Evolutionary conservation across 306 rosid species (phyloP).

Genomic region (Bauhinia variegata): DNA sequence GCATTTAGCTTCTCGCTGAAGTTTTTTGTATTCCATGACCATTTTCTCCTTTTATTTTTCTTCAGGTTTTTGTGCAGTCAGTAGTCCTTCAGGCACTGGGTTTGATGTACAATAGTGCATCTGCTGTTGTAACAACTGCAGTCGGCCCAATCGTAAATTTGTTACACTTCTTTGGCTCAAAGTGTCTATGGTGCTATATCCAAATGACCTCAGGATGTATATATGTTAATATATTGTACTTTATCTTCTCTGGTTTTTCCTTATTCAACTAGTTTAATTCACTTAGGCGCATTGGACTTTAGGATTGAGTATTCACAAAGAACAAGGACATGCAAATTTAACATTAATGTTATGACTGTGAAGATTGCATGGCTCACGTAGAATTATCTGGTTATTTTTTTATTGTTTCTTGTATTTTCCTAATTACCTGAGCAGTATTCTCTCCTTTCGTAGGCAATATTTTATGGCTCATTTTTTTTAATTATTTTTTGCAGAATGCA

Average conservation of each 20-base stretch:
- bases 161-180: too few relatives aligned
- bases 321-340: slow-evolving; percentile 10
- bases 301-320: background rate
- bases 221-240: slow-evolving; percentile 9
- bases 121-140: slow-evolving; percentile 78
- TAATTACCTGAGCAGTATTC: slow-evolving; percentile 4
- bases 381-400: slow-evolving; percentile 1
- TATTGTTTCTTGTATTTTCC: background rate
- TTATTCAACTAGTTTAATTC: background rate
- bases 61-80: slow-evolving; percentile 82
- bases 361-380: background rate
- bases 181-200: slow-evolving; percentile 9
- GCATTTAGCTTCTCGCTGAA: slow-evolving; percentile 8
- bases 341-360: background rate
- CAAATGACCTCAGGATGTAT: slow-evolving; percentile 3
- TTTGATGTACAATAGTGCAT: slow-evolving; percentile 48
- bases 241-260: slow-evolving; percentile 1
- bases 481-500: background rate
- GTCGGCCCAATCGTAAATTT: slow-evolving; percentile 84
- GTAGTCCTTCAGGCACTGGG: slow-evolving; percentile 71
- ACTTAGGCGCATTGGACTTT: background rate
- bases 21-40: slow-evolving; percentile 3
- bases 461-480: background rate
- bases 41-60: slow-evolving; percentile 14
- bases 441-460: too few relatives aligned